Evolutionary conservation across 495 filamentous ascomycete species (phyloP).

Genomic region (Hypoxylon lienhwacheense): DNA sequence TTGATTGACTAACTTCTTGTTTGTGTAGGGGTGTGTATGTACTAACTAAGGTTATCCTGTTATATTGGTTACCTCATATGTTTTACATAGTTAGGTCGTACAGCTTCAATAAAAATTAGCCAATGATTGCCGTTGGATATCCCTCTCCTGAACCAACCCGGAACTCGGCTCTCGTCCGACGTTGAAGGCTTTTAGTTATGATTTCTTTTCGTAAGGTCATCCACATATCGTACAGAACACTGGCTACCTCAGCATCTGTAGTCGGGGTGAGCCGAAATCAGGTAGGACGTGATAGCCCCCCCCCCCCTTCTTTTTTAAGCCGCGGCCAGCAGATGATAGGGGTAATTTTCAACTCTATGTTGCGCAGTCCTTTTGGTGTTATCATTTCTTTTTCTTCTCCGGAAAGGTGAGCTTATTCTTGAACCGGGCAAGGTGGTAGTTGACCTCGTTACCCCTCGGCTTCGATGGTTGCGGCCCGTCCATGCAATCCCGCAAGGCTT

Average conservation of each 20-base stretch:
- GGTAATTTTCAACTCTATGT: background rate
- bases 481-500: constrained; percentile 88
- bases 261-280: background rate
- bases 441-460: constrained; percentile 83
- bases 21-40: background rate
- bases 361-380: background rate
- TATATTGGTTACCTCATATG: no score
- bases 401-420: constrained; percentile 76
- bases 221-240: constrained; percentile 24
- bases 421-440: constrained; percentile 88
- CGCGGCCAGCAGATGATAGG: background rate
- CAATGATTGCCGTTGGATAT: background rate
- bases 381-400: constrained; percentile 65
- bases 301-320: background rate
- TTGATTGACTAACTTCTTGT: no score
- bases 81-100: no score
- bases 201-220: background rate
- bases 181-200: constrained; percentile 5
- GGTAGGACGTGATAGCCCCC: background rate
- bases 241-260: background rate
- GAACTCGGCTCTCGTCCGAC: constrained; percentile 17
- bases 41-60: no score
- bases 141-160: background rate
- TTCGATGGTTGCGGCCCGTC: constrained; percentile 71
- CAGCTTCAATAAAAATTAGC: constrained; percentile 11